Evolutionary conservation across 257 asterid species (phyloP).

Genomic region (Nicotiana attenuata): DNA sequence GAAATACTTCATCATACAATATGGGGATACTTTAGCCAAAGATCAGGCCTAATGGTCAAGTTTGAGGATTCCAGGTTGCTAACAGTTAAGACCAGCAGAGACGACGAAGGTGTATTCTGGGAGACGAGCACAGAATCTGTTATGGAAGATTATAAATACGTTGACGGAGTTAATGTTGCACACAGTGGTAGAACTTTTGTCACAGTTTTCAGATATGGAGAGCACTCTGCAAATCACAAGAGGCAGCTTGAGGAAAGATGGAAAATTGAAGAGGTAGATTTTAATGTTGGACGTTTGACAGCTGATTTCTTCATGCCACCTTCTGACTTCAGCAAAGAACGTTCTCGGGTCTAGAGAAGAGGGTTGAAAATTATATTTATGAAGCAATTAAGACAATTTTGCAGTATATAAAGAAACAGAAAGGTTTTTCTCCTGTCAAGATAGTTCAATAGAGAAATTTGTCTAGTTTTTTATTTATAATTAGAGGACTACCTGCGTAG

Average conservation of each 20-base stretch:
- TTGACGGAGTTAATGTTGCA: conserved; percentile 79
- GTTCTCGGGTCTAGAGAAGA: not conserved
- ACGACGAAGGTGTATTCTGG: conserved; percentile 83
- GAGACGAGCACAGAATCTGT: conserved; percentile 88
- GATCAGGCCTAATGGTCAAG: conserved; percentile 82
- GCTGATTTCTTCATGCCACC: conserved; percentile 82
- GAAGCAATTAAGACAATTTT: not conserved
- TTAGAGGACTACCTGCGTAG: not conserved
- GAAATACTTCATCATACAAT: conserved; percentile 88
- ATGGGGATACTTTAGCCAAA: conserved; percentile 96
- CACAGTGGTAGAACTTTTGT: conserved; percentile 71
- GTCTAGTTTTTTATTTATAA: not conserved
- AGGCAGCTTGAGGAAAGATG: conserved; percentile 75
- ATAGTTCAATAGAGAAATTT: not conserved
- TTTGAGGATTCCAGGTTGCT: conserved; percentile 81
- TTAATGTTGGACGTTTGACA: conserved; percentile 58
- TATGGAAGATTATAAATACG: conserved; percentile 70
- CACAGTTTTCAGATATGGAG: conserved; percentile 84
- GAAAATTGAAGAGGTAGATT: conserved; percentile 86
- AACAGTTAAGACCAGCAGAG: conserved; percentile 68
- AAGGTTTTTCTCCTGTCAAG: not conserved
- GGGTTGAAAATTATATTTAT: not conserved
- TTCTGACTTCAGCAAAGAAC: conserved; percentile 35
- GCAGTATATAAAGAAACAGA: conserved; percentile 4
- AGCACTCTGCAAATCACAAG: conserved; percentile 81